Base-by-base conservation (phyloP, 768 basidiomycete species). In the Lactarius sanguifluus region DNA sequence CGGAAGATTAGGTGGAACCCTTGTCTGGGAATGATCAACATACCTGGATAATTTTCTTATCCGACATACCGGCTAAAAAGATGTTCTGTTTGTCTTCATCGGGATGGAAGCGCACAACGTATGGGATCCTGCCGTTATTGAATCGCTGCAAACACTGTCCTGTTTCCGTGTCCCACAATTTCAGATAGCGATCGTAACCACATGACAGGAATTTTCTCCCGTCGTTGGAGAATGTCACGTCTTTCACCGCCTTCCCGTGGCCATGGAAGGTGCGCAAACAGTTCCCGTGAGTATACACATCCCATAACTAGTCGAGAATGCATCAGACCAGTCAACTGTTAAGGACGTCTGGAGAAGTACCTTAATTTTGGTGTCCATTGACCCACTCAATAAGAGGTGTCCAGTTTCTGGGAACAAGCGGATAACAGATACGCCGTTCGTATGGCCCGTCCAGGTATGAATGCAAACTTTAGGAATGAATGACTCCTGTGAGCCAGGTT, bases 311-410 rank as follows among this genome's bases (percentile, higher is more conserved):
- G 18, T 58, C 40, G 32, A 25, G 28, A 59, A 7, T 16, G 25
- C 8, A 66, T 38, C 45, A 60, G 61, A 45, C 20, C 25, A 40
- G 30, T 34, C 5, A 28, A 6, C 8, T 6, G 30, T 10, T 36
- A 50, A 45, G 3, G 12, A 58, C 18, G 20, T 9, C 20, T 7
- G 50, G 40, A 56, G n/a, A 72, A 80, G 30, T 74, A 89, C 95
- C 83, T 99, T 99, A 79, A 99, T 92, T 76, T 98, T 96, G 10
- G 94, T 98, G 76, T 99, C 97, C 94, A 98, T 95, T 56, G 92
- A 94, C 1, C 90, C 96, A 75, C 91, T 94, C 68, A 99, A 86
- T 65, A 99, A 76, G 15, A 99, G 82, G 78, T 99, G 97, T 0
- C 94, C 96, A 8, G 92, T 93, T 64, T 89, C 83, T 25, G 97